Percentiles rank a stretch among this genome's conserved stretches.
Conservation (phyloP, 2,329 filamentous ascomycete genomes). For the Colletotrichum orbiculare region DNA sequence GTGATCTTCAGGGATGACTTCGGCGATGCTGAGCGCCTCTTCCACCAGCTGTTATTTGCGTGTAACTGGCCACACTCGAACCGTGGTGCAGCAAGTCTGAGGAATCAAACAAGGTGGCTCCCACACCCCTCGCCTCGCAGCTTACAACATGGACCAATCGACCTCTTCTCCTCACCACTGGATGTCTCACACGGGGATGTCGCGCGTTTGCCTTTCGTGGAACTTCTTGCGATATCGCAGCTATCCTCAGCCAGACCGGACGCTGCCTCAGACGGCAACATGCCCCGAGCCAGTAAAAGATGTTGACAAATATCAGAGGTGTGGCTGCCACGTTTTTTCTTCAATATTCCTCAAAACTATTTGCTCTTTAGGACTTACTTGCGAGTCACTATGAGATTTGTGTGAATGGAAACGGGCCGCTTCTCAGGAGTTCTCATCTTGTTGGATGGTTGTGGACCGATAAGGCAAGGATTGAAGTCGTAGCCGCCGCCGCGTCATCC, state of each 20-base stretch:
- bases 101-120: slow-evolving; percentile 1
- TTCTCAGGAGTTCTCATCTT: not conserved
- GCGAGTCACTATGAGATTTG: slow-evolving; percentile 7
- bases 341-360: slow-evolving; percentile 36
- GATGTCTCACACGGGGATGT: slow-evolving; percentile 23
- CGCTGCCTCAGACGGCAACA: not conserved
- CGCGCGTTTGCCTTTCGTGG: not conserved
- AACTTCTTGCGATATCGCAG: not conserved
- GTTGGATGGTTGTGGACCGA: slow-evolving; percentile 12
- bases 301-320: slow-evolving; percentile 20
- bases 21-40: not conserved
- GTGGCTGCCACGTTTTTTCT: slow-evolving; percentile 36
- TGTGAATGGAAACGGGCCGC: not conserved
- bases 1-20: not conserved
- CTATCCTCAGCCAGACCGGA: not conserved
- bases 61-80: too few relatives aligned
- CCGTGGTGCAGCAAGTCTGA: too few relatives aligned
- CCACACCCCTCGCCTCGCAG: not conserved
- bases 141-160: slow-evolving; percentile 17
- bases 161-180: slow-evolving; percentile 1
- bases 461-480: slow-evolving; percentile 6
- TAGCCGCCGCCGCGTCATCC: slow-evolving; percentile 6
- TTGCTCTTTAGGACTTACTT: slow-evolving; percentile 21
- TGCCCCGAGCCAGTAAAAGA: not conserved
- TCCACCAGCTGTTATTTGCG: not conserved